Conservation (phyloP, 352 stramenopile genomes). For the Phytophthora macrochlamydospora region DNA sequence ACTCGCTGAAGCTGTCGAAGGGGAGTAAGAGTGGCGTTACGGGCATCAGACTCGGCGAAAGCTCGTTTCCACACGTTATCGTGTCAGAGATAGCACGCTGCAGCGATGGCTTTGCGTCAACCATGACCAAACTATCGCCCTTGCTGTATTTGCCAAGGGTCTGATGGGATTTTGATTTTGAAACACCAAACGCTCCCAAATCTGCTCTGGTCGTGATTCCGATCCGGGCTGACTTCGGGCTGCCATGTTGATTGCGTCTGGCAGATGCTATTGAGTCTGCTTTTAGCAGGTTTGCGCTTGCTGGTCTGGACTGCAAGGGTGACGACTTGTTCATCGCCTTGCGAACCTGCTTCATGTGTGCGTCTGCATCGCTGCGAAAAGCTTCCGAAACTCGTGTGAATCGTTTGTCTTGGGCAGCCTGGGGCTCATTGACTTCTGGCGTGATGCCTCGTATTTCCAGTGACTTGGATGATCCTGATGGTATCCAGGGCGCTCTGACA, state of each 20-base stretch:
- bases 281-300: not conserved
- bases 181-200: too few species aligned
- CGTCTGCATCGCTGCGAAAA: slow-evolving; percentile 15
- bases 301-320: not conserved
- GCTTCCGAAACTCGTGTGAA: slow-evolving; percentile 15
- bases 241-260: not conserved
- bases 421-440: not conserved
- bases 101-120: not conserved
- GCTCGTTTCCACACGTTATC: not conserved
- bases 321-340: slow-evolving; percentile 12
- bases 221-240: slow-evolving; percentile 5
- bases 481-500: slow-evolving; percentile 12
- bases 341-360: slow-evolving; percentile 15
- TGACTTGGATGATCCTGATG: slow-evolving; percentile 14
- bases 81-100: too few species aligned
- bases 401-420: slow-evolving; percentile 16
- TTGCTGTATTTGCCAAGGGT: too few species aligned
- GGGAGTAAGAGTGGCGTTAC: slow-evolving; percentile 19
- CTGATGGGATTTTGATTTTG: too few species aligned
- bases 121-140: not conserved
- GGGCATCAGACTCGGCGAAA: slow-evolving; percentile 1
- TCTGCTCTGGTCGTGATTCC: too few species aligned
- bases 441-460: slow-evolving; percentile 8
- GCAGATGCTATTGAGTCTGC: not conserved
- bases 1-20: not conserved